Conservation (phyloP, 1,139 yeast genomes). For the Lodderomyces orthopsilosis region DNA sequence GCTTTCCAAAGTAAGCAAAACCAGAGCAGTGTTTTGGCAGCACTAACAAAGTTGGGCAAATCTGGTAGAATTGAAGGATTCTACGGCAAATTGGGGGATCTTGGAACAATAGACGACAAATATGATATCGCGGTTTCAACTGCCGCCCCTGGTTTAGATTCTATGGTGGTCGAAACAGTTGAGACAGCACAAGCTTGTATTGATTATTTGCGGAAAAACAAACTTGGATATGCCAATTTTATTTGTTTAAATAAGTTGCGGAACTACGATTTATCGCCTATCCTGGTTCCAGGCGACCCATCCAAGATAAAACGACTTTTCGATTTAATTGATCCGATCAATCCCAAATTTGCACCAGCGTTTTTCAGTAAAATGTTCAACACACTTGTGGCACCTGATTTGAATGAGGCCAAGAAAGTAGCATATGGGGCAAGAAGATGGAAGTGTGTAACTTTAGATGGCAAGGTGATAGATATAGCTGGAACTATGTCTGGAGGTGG, state of each 20-base stretch:
- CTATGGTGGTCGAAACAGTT: slow-evolving; percentile 91
- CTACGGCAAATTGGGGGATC: slow-evolving; percentile 85
- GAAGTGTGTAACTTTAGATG: slow-evolving; percentile 91
- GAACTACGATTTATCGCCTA: slow-evolving; percentile 54
- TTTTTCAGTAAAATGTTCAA: slow-evolving; percentile 84
- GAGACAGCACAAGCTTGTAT: slow-evolving; percentile 92
- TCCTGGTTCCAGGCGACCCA: slow-evolving; percentile 67
- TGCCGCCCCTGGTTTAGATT: slow-evolving; percentile 88
- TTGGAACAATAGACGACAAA: slow-evolving; percentile 82
- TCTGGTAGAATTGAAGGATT: slow-evolving; percentile 87
- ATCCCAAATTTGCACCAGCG: slow-evolving; percentile 75
- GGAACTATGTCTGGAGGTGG: slow-evolving; percentile 99
- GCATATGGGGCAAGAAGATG: slow-evolving; percentile 82
- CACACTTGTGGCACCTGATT: slow-evolving; percentile 79
- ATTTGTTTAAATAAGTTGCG: slow-evolving; percentile 76
- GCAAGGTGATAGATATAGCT: slow-evolving; percentile 88
- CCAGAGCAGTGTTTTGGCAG: slow-evolving; percentile 69
- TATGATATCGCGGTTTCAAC: slow-evolving; percentile 95
- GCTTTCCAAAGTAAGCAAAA: slow-evolving; percentile 59
- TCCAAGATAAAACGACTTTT: slow-evolving; percentile 75
- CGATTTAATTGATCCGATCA: slow-evolving; percentile 72
- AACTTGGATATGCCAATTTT: slow-evolving; percentile 87
- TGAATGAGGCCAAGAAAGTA: slow-evolving; percentile 79
- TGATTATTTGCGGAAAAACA: slow-evolving; percentile 78
- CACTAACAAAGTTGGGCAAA: slow-evolving; percentile 65